phyloP scores from a whole-genome alignment of 2,329 filamentous ascomycete genomes.

The Helminthosporium solani region DNA sequence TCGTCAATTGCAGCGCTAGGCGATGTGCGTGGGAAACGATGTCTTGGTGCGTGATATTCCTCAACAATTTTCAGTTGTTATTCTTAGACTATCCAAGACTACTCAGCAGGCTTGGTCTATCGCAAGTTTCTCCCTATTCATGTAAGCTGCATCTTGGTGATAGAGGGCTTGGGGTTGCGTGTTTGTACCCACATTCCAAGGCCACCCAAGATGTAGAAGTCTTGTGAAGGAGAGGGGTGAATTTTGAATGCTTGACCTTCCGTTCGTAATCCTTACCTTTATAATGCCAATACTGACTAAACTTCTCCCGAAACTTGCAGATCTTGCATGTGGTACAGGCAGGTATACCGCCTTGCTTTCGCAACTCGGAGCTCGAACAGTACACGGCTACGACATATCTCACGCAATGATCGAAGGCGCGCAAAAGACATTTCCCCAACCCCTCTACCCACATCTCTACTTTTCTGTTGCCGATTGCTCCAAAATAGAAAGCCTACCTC shows the following conservation, averaged over 20 bases:
- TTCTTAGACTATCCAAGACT: too few species aligned
- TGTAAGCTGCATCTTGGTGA: too few species aligned
- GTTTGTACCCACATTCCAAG: too few species aligned
- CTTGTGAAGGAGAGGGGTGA: too few species aligned
- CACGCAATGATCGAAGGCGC: constrained; percentile 26
- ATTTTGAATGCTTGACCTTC: too few species aligned
- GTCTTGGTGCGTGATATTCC: constrained; percentile 24
- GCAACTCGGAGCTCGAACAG: constrained; percentile 21
- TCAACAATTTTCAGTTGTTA: not conserved
- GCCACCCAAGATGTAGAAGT: not conserved
- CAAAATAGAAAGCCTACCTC: constrained; percentile 7
- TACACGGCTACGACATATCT: constrained; percentile 32
- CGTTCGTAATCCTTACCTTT: not conserved
- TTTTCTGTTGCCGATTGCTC: constrained; percentile 30
- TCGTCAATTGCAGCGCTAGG: constrained; percentile 23
- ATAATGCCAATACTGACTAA: not conserved
- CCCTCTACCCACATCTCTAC: constrained; percentile 13
- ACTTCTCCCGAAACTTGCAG: constrained; percentile 10
- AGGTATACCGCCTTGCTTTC: constrained; percentile 26
- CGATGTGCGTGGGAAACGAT: constrained; percentile 19
- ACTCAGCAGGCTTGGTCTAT: too few species aligned
- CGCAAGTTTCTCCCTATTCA: too few species aligned
- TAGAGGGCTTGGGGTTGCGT: too few species aligned
- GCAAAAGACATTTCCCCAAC: constrained; percentile 15
- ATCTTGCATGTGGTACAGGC: constrained; percentile 34